Conservation (phyloP, 177 flowering plant genomes). For the Vitis hybrid region DNA sequence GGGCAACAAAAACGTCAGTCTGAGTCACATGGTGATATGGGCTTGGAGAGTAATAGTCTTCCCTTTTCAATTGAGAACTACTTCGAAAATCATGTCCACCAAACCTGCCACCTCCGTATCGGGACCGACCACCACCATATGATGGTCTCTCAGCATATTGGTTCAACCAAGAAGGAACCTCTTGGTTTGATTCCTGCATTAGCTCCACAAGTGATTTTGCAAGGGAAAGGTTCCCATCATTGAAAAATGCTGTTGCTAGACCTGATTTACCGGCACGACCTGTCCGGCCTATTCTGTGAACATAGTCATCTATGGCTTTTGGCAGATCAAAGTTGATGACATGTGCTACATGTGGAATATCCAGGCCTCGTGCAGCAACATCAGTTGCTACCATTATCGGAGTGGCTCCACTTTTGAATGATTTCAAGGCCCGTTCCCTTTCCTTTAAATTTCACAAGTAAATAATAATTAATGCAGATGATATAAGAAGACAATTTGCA, state of each 20-base stretch:
- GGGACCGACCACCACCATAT: not conserved
- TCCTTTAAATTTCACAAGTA: conserved; percentile 31
- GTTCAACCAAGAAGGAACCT: conserved; percentile 55
- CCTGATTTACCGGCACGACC: conserved; percentile 77
- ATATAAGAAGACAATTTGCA: not conserved
- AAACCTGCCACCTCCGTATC: conserved; percentile 8
- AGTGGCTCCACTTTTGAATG: conserved; percentile 47
- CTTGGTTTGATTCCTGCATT: conserved; percentile 63
- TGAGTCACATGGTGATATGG: not conserved
- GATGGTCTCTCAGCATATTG: conserved; percentile 31
- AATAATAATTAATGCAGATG: not conserved
- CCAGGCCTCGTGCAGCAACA: conserved; percentile 66
- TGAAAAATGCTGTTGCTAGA: conserved; percentile 64
- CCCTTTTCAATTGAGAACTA: not conserved
- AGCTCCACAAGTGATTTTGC: conserved; percentile 51
- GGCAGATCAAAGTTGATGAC: conserved; percentile 66
- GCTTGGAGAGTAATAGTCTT: not conserved
- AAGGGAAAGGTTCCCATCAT: conserved; percentile 40
- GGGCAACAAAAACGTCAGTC: not conserved
- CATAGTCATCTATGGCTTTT: conserved; percentile 59
- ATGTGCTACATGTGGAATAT: conserved; percentile 59
- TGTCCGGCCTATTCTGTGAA: conserved; percentile 65
- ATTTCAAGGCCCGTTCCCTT: conserved; percentile 53
- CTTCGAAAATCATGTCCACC: conserved; percentile 28
- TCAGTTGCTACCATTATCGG: conserved; percentile 74